phyloP scores from a whole-genome alignment of 2,329 filamentous ascomycete genomes.

The Xylariaceae sp. region DNA sequence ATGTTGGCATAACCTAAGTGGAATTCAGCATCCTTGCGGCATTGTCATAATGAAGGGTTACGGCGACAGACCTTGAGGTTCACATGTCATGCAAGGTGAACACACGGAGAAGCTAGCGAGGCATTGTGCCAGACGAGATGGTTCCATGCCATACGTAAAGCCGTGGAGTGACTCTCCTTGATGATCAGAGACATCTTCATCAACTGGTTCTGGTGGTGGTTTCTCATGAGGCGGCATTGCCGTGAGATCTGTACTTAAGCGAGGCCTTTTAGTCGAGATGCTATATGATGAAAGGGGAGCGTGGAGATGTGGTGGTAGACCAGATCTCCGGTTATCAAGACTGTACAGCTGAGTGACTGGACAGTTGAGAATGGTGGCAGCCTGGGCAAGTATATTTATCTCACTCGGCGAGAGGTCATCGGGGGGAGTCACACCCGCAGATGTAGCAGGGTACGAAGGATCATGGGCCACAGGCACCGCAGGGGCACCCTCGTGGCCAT shows the following conservation, averaged over 20 bases:
- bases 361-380: conserved; percentile 44
- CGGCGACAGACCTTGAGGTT: conserved; percentile 44
- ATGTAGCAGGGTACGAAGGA: conserved; percentile 38
- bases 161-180: conserved; percentile 27
- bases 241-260: conserved; percentile 37
- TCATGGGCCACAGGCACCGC: conserved; percentile 46
- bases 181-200: conserved; percentile 31
- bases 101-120: conserved; percentile 46
- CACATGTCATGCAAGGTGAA: conserved; percentile 44
- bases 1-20: conserved; percentile 39
- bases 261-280: conserved; percentile 29
- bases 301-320: conserved; percentile 40
- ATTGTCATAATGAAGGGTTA: conserved; percentile 14
- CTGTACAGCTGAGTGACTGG: conserved; percentile 40
- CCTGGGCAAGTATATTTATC: conserved; percentile 45
- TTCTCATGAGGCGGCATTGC: conserved; percentile 38
- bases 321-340: conserved; percentile 41
- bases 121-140: conserved; percentile 44
- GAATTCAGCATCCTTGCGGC: conserved; percentile 34
- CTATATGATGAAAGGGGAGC: conserved; percentile 27
- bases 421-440: conserved; percentile 34
- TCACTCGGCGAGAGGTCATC: conserved; percentile 37
- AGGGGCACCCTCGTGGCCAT: conserved; percentile 48
- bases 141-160: conserved; percentile 35
- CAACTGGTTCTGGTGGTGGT: conserved; percentile 28